These are phyloP conservation scores for Tylopilus sp. DNA, from an alignment of 1,284 basidiomycete species.

Conservation along the genomic window DNA sequence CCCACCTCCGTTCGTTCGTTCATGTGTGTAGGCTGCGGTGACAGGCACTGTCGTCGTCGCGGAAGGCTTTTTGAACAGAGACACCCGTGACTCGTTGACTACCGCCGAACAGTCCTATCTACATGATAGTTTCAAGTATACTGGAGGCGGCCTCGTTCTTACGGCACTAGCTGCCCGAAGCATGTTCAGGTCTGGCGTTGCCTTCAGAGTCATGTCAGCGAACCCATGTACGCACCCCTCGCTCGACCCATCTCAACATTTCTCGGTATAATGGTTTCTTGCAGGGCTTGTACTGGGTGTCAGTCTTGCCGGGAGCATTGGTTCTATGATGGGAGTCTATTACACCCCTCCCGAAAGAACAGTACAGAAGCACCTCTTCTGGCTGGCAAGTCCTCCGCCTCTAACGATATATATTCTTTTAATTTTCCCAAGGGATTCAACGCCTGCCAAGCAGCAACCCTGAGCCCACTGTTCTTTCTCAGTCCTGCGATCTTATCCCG, in stretches of 20 bases:
- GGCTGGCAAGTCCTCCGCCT: slow-evolving; percentile 52
- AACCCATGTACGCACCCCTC: slow-evolving; percentile 66
- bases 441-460: slow-evolving; percentile 78
- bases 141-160: slow-evolving; percentile 74
- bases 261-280: slow-evolving; percentile 1
- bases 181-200: slow-evolving; percentile 73
- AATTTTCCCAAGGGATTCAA: slow-evolving; percentile 66
- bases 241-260: background rate
- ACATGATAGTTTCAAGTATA: slow-evolving; percentile 84
- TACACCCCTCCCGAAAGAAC: slow-evolving; percentile 73
- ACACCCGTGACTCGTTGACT: slow-evolving; percentile 68
- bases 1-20: background rate
- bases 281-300: slow-evolving; percentile 80
- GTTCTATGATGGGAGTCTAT: slow-evolving; percentile 75
- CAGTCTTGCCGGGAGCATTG: slow-evolving; percentile 73
- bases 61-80: slow-evolving; percentile 70
- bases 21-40: slow-evolving; percentile 52
- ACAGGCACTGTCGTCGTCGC: slow-evolving; percentile 64
- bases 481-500: slow-evolving; percentile 84
- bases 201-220: slow-evolving; percentile 77
- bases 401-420: slow-evolving; percentile 2
- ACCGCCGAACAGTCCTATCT: slow-evolving; percentile 64
- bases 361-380: slow-evolving; percentile 71
- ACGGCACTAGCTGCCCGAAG: slow-evolving; percentile 77
- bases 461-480: slow-evolving; percentile 83